These are phyloP conservation scores for Talaromyces nanjingensis DNA, from an alignment of 495 filamentous ascomycete species.

Conservation along the genomic window DNA sequence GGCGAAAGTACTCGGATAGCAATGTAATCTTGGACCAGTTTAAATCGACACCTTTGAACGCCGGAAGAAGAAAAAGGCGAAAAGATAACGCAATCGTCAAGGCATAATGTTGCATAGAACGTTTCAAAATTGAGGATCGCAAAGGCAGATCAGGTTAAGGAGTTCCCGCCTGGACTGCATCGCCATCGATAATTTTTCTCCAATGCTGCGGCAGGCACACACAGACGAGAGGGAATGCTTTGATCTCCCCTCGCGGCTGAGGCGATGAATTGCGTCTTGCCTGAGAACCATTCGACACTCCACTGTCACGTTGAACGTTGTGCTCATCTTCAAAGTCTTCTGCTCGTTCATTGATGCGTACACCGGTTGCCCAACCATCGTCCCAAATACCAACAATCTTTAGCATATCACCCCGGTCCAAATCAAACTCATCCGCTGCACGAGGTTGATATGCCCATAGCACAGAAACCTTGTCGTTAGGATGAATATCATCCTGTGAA, in stretches of 20 bases:
- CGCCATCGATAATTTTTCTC: constrained; percentile 93
- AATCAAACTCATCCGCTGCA: constrained; percentile 85
- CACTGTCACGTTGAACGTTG: constrained; percentile 81
- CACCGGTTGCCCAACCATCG: constrained; percentile 97
- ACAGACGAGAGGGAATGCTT: constrained; percentile 96
- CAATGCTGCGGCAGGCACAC: constrained; percentile 96
- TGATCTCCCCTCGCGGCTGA: constrained; percentile 71
- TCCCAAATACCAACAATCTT: constrained; percentile 99
- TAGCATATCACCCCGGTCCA: constrained; percentile 96
- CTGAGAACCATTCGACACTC: constrained; percentile 78
- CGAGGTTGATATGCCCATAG: constrained; percentile 97
- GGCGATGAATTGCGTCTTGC: constrained; percentile 55
- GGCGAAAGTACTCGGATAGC: background rate
- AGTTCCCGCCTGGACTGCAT: constrained; percentile 39
- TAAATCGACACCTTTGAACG: constrained; percentile 8
- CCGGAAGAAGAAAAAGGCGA: constrained; percentile 17
- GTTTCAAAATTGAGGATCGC: constrained; percentile 1
- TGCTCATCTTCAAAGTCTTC: constrained; percentile 80
- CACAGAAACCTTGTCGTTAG: constrained; percentile 80
- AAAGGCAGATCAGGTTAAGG: constrained; percentile 18
- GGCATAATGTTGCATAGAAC: constrained; percentile 33
- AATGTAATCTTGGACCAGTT: constrained; percentile 1
- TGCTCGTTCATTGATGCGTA: constrained; percentile 71
- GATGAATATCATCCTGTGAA: constrained; percentile 90
- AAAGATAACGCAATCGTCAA: constrained; percentile 33